Evolutionary conservation across 2,329 filamentous ascomycete species (phyloP).

Genomic region (Arthrobotrys iridis): DNA sequence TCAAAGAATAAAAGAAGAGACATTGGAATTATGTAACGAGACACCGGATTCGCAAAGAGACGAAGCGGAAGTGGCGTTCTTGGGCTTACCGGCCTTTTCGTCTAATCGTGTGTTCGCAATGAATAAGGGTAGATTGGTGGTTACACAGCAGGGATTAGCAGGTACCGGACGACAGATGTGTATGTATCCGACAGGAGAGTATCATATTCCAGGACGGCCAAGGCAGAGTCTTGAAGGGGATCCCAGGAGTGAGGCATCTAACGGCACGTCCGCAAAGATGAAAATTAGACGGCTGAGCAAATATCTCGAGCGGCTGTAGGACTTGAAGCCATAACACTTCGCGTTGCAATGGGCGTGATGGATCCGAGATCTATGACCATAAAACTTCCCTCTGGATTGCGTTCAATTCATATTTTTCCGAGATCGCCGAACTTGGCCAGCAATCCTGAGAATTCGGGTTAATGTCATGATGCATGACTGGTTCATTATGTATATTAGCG

Average conservation of each 20-base stretch:
- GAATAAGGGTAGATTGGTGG: slow-evolving; percentile 30
- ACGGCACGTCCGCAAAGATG: slow-evolving; percentile 1
- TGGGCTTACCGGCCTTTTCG: slow-evolving; percentile 24
- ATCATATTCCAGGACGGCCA: slow-evolving; percentile 30
- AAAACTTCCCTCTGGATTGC: too few relatives aligned
- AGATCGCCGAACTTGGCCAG: too few relatives aligned
- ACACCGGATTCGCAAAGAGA: slow-evolving; percentile 30
- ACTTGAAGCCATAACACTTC: too few relatives aligned
- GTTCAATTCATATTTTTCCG: too few relatives aligned
- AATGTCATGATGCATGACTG: too few relatives aligned
- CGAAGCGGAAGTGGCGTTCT: slow-evolving; percentile 23
- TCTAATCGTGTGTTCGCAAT: slow-evolving; percentile 30
- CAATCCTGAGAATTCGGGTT: too few relatives aligned
- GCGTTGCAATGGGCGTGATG: too few relatives aligned
- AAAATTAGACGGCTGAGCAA: slow-evolving; percentile 25
- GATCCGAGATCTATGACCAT: too few relatives aligned
- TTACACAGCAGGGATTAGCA: slow-evolving; percentile 17
- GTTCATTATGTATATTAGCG: too few relatives aligned
- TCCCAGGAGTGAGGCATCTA: neutral
- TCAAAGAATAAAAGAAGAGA: slow-evolving; percentile 8
- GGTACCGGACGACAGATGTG: neutral
- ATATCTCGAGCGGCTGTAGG: slow-evolving; percentile 19
- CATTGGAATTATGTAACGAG: slow-evolving; percentile 11
- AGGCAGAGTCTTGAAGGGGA: slow-evolving; percentile 8
- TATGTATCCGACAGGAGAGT: slow-evolving; percentile 26